A percentile compares a stretch with the other conserved stretches of the same genome.
These are phyloP conservation scores for Lippia alba DNA, from an alignment of 305 asterid species.

Conservation along the genomic window DNA sequence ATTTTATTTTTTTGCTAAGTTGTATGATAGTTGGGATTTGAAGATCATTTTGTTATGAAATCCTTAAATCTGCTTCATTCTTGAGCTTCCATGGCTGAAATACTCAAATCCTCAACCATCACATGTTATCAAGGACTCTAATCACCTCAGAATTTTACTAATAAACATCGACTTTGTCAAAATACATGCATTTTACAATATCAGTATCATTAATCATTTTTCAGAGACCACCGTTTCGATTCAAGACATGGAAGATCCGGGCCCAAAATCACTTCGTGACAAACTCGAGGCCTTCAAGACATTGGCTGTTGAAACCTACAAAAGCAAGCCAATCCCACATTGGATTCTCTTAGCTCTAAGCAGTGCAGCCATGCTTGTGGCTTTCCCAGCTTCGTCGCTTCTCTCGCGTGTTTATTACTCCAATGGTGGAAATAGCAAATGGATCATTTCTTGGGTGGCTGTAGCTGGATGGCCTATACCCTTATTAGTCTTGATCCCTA, in stretches of 20 bases:
- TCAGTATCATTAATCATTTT: constrained; percentile 2
- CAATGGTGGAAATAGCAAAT: constrained; percentile 84
- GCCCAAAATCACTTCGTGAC: constrained; percentile 43
- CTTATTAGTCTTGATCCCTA: constrained; percentile 61
- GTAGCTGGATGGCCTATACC: constrained; percentile 94
- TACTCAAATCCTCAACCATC: neutral
- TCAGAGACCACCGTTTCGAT: constrained; percentile 24
- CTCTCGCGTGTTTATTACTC: constrained; percentile 81
- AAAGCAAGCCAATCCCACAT: constrained; percentile 70
- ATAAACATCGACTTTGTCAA: neutral
- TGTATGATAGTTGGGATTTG: neutral
- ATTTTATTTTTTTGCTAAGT: neutral
- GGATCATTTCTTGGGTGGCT: constrained; percentile 91
- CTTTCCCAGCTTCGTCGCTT: constrained; percentile 87
- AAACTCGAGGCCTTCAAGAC: constrained; percentile 40
- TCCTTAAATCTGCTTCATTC: neutral
- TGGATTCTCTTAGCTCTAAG: constrained; percentile 78
- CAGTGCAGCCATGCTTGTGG: constrained; percentile 70
- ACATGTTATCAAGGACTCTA: neutral
- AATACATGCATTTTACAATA: neutral
- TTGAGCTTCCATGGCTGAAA: constrained; percentile 1
- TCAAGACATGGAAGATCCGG: constrained; percentile 54
- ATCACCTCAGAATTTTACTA: neutral
- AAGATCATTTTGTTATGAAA: constrained; percentile 3
- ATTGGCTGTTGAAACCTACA: constrained; percentile 44